Evolutionary conservation across 768 basidiomycete genomes (phyloP).

Genomic region (Cystofilobasidium capitatum): DNA sequence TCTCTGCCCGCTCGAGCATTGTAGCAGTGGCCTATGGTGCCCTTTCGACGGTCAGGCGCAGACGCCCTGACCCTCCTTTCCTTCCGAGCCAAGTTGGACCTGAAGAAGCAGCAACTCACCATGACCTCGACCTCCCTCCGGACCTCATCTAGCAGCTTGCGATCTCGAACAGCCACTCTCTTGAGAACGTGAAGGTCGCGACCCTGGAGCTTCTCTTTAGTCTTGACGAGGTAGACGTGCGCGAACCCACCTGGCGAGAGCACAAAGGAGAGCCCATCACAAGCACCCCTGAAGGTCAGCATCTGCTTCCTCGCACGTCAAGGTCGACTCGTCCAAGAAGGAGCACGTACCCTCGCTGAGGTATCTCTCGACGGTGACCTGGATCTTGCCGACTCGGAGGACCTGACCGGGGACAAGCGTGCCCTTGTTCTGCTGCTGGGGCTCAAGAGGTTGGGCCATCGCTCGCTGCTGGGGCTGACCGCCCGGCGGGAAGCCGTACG

Average conservation of each 20-base stretch:
- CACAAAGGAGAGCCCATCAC: not conserved
- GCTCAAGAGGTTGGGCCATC: not conserved
- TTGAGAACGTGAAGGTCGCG: constrained; percentile 95
- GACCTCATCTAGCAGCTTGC: constrained; percentile 81
- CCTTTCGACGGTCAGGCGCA: no score
- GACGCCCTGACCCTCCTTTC: not conserved
- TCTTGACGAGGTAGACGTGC: constrained; percentile 90
- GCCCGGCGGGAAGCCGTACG: not conserved
- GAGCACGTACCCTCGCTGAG: constrained; percentile 70
- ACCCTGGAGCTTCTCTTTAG: constrained; percentile 73
- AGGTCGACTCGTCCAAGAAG: not conserved
- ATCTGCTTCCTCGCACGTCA: not conserved
- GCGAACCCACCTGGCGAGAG: constrained; percentile 75
- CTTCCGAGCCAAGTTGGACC: not conserved
- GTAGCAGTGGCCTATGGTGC: no score
- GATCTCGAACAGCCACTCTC: constrained; percentile 83
- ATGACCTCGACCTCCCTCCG: constrained; percentile 98
- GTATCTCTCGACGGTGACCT: constrained; percentile 86
- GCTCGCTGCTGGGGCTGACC: not conserved
- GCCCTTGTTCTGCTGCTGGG: constrained; percentile 34
- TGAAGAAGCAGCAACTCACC: constrained; percentile 47
- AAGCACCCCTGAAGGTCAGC: not conserved
- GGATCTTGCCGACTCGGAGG: constrained; percentile 70
- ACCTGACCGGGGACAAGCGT: constrained; percentile 59
- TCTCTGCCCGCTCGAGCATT: not conserved